A percentile compares a stretch with the other conserved stretches of the same genome.
Evolutionary conservation across 192 early-diverging fungal species (phyloP).

Genomic region (Coemansia sp.): DNA sequence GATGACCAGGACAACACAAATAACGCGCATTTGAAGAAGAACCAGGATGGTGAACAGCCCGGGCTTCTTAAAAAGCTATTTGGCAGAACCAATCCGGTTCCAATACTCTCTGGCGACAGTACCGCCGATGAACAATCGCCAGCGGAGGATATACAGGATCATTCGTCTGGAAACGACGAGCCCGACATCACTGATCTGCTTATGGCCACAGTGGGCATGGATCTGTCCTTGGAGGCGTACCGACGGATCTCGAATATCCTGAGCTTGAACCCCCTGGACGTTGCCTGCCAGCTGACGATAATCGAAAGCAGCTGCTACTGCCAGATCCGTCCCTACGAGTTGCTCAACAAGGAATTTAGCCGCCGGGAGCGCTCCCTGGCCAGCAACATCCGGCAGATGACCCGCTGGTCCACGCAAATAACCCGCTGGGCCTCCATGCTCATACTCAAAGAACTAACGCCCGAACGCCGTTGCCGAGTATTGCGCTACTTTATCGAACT

Average conservation of each 20-base stretch:
- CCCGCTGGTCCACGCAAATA: conserved; percentile 68
- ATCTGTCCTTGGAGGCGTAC: conserved; percentile 57
- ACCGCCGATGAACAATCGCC: neutral
- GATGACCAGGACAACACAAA: neutral
- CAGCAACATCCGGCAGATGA: conserved; percentile 72
- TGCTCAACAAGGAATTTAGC: conserved; percentile 66
- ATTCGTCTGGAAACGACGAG: conserved; percentile 11
- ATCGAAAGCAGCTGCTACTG: conserved; percentile 67
- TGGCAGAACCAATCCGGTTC: neutral
- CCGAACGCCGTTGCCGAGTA: conserved; percentile 64
- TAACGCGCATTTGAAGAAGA: neutral
- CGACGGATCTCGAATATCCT: conserved; percentile 61
- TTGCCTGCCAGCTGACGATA: conserved; percentile 85
- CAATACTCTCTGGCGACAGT: neutral
- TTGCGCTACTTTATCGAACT: conserved; percentile 83
- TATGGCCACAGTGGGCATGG: conserved; percentile 52
- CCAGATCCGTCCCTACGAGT: conserved; percentile 70
- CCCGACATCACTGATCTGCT: conserved; percentile 52
- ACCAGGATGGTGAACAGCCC: neutral
- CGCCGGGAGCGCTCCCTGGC: conserved; percentile 56
- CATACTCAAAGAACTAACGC: conserved; percentile 71
- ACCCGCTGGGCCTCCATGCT: conserved; percentile 75
- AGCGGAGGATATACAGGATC: neutral
- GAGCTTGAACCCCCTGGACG: conserved; percentile 75
- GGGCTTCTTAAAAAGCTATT: neutral